These are phyloP conservation scores for Aureobasidium pullulans DNA, from an alignment of 2,329 filamentous ascomycete genomes.

Conservation along the genomic window DNA sequence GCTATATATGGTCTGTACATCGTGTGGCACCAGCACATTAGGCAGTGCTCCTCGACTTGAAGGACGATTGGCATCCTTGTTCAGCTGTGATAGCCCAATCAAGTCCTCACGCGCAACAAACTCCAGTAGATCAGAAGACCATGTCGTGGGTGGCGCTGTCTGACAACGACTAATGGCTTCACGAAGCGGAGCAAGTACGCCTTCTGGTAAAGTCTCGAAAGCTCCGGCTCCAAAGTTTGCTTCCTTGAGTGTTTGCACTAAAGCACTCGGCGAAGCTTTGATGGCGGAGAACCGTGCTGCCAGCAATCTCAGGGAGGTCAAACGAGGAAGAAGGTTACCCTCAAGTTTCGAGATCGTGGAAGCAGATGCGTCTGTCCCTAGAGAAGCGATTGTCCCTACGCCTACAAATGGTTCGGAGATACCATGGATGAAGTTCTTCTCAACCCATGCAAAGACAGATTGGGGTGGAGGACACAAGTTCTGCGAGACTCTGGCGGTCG, in stretches of 20 bases:
- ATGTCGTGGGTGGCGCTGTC: conserved; percentile 68
- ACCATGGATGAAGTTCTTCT: conserved; percentile 19
- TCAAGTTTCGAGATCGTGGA: neutral
- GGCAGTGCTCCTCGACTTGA: neutral
- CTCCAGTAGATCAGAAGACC: conserved; percentile 63
- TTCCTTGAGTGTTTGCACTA: conserved; percentile 56
- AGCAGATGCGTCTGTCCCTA: conserved; percentile 15
- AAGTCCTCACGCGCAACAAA: conserved; percentile 79
- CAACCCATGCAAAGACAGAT: conserved; percentile 24
- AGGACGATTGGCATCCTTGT: conserved; percentile 16
- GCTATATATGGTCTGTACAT: conserved; percentile 15
- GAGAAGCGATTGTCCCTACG: conserved; percentile 19
- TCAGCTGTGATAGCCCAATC: conserved; percentile 47
- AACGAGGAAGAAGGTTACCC: neutral
- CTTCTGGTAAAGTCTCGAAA: conserved; percentile 78
- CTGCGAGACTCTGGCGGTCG: neutral
- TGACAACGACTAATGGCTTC: conserved; percentile 83
- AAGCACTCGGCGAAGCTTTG: conserved; percentile 14
- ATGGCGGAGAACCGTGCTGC: neutral
- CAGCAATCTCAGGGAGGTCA: neutral
- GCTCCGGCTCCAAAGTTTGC: conserved; percentile 60
- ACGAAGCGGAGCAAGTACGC: conserved; percentile 69
- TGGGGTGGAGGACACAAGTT: neutral
- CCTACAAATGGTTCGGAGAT: conserved; percentile 20
- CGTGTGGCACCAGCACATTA: neutral